Conservation (phyloP, 1,139 yeast genomes). For the Nakaseomyces sp. region DNA sequence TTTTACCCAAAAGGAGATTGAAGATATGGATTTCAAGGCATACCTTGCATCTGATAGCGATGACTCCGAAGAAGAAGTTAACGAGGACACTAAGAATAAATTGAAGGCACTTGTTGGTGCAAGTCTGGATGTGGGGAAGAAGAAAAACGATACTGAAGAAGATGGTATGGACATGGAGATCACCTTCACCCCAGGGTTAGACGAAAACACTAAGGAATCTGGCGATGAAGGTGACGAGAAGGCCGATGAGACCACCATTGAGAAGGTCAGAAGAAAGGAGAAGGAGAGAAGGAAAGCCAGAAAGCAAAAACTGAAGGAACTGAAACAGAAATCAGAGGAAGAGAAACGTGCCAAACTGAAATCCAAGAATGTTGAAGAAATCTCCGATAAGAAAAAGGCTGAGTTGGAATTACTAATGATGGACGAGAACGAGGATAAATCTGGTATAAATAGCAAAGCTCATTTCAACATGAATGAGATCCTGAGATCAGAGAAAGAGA, state of each 20-base stretch:
- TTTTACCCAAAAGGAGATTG: slow-evolving; percentile 83
- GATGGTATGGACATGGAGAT: slow-evolving; percentile 89
- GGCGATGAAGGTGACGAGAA: slow-evolving; percentile 16
- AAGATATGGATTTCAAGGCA: slow-evolving; percentile 94
- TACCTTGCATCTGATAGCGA: slow-evolving; percentile 88
- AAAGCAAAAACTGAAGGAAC: slow-evolving; percentile 59
- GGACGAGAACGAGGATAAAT: slow-evolving; percentile 59
- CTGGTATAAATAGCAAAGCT: slow-evolving; percentile 33
- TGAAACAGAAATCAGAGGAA: slow-evolving; percentile 40
- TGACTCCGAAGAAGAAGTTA: slow-evolving; percentile 36
- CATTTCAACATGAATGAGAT: slow-evolving; percentile 81
- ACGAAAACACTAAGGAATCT: slow-evolving; percentile 34
- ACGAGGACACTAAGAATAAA: slow-evolving; percentile 43
- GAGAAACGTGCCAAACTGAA: slow-evolving; percentile 33
- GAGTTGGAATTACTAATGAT: slow-evolving; percentile 67
- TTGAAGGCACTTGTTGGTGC: slow-evolving; percentile 49
- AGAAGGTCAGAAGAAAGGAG: slow-evolving; percentile 76
- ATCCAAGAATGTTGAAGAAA: slow-evolving; percentile 16
- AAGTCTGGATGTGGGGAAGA: slow-evolving; percentile 21
- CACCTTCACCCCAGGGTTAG: slow-evolving; percentile 85
- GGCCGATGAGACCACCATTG: slow-evolving; percentile 65
- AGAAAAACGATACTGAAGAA: slow-evolving; percentile 37
- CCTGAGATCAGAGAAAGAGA: slow-evolving; percentile 59
- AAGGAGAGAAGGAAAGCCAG: slow-evolving; percentile 84
- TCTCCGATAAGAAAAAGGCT: slow-evolving; percentile 42